A percentile compares a stretch with the other conserved stretches of the same genome.
These are phyloP conservation scores for Pichia kluyveri DNA, from an alignment of 805 yeast genomes.

Conservation along the genomic window DNA sequence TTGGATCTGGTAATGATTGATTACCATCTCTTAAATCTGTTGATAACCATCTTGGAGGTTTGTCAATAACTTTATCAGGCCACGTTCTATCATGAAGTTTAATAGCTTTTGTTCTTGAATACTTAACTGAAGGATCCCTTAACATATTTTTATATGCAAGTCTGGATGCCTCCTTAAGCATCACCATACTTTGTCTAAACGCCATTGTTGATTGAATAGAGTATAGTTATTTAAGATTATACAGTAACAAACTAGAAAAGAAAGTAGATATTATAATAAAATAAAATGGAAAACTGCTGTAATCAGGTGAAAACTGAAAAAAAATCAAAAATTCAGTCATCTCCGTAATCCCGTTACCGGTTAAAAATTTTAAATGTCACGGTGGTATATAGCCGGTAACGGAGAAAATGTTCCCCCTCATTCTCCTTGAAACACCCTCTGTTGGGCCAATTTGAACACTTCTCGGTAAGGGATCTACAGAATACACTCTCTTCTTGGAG, in stretches of 20 bases:
- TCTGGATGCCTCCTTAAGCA: constrained; percentile 21
- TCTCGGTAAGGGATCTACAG: too few relatives aligned
- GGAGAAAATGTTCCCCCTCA: too few relatives aligned
- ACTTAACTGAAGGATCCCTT: constrained; percentile 58
- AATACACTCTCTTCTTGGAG: not conserved
- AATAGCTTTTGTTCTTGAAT: constrained; percentile 46
- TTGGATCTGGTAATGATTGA: constrained; percentile 76
- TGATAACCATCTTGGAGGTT: constrained; percentile 74
- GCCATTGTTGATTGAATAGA: constrained; percentile 6
- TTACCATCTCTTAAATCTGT: constrained; percentile 78
- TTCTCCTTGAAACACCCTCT: too few relatives aligned
- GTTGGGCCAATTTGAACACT: too few relatives aligned
- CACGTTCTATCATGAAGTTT: constrained; percentile 56
- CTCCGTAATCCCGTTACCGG: too few relatives aligned
- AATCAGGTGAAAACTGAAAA: too few relatives aligned
- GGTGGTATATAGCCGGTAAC: too few relatives aligned
- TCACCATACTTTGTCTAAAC: constrained; percentile 23
- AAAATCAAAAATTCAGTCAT: too few relatives aligned
- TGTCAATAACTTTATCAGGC: constrained; percentile 58
- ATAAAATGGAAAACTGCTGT: too few relatives aligned
- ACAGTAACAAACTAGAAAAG: not conserved
- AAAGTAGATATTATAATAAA: too few relatives aligned
- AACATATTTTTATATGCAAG: constrained; percentile 44
- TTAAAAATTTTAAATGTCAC: too few relatives aligned
- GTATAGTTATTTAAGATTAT: too few relatives aligned